A percentile compares a stretch with the other conserved stretches of the same genome.
phyloP scores from a whole-genome alignment of 2,329 filamentous ascomycete genomes.

The Polychaeton citri region DNA sequence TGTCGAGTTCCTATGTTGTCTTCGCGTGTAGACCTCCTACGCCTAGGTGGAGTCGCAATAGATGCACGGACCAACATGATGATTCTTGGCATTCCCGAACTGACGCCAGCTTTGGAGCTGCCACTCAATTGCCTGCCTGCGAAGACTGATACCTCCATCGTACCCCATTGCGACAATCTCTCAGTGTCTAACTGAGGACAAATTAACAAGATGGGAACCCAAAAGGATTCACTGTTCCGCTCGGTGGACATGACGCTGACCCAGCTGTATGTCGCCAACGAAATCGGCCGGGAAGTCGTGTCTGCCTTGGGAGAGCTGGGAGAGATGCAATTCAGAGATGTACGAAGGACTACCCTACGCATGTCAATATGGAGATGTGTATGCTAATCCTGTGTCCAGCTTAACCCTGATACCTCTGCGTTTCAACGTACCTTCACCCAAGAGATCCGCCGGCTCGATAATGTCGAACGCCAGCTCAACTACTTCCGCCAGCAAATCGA shows the following conservation, averaged over 20 bases:
- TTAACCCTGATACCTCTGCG: slow-evolving; percentile 83
- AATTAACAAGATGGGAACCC: slow-evolving; percentile 39
- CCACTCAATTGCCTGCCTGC: too few species aligned
- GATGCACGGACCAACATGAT: neutral
- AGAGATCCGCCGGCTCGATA: slow-evolving; percentile 92
- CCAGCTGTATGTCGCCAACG: slow-evolving; percentile 97
- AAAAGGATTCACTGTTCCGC: slow-evolving; percentile 91
- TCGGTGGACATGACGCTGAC: slow-evolving; percentile 99
- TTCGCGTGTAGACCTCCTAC: too few species aligned
- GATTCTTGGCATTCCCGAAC: neutral
- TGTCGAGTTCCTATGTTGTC: too few species aligned
- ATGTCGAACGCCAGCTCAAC: slow-evolving; percentile 91
- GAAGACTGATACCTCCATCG: neutral
- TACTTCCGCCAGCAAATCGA: slow-evolving; percentile 97
- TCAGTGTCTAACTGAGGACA: neutral
- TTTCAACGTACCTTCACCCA: slow-evolving; percentile 97
- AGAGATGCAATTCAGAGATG: slow-evolving; percentile 93
- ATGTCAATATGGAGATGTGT: neutral
- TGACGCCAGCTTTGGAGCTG: neutral
- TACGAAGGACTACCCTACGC: too few species aligned
- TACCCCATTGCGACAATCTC: neutral
- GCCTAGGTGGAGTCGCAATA: too few species aligned
- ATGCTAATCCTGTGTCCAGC: slow-evolving; percentile 37
- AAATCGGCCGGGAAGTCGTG: slow-evolving; percentile 95
- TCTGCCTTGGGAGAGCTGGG: slow-evolving; percentile 93